Base-by-base conservation (phyloP, 2,329 filamentous ascomycete species). In the Xylaria sp. region DNA sequence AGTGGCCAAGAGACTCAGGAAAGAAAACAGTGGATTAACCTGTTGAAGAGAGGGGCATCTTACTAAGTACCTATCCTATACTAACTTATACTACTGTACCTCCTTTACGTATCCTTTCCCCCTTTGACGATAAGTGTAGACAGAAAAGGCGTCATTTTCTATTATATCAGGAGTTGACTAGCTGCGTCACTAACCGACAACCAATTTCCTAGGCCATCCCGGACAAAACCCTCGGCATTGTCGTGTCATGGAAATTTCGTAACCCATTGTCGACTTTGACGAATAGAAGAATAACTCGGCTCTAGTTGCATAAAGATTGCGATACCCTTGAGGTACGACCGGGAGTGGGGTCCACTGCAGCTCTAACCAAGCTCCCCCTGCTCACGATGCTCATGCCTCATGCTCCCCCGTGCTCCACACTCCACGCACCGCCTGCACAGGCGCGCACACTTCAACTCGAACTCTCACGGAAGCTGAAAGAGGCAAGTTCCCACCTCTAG, bases 251-350 rank as follows among this genome's bases (percentile, higher is more conserved):
- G 33, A 10, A 33, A 46, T 46, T 18, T 46, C 12, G 6, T 9
- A 25, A 28, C 12, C 10, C 36, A 31, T 58, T 46, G 54, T 36
- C 54, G 39, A 13, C 10, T 56, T n/a, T 20, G 54, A 23, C 54
- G 54, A 56, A 56, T 56, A 56, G 54, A 56, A 56, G 54, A 56
- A 56, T 56, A 56, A 56, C 31, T 56, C 31, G 31, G 41, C 23
- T 58, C n/a, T 41, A 28, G 39, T 58, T 58, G 55, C 39, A 58
- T 58, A 46, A 28, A 28, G 33, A 36, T 23, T 18, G 28, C 28
- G 31, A 39, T 39, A 39, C n/a, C 31, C n/a, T 23, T 18, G 2
- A 46, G 41, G 41, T 18, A 41, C 23, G 54, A 56, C 10, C 5
- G 13, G 10, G 31, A 33, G 33, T 25, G 20, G 23, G 55, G 12